Conservation (phyloP, 1,284 basidiomycete species). For the Vanrija pseudolonga region DNA sequence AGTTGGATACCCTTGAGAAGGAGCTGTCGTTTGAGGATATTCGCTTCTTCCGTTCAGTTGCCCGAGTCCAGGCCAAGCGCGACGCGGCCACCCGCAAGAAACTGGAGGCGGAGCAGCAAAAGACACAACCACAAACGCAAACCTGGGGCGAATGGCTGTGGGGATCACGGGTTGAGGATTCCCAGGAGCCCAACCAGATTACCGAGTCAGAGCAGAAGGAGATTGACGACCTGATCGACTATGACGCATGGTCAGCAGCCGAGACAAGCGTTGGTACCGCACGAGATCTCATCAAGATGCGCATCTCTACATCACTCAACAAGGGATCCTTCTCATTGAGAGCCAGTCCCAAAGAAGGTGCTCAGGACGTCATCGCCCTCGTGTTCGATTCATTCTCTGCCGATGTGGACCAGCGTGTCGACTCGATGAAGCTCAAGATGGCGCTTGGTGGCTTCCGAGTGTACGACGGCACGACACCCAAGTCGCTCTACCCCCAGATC, state of each 20-base stretch:
- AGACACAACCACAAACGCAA: conserved; percentile 53
- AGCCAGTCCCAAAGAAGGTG: conserved; percentile 61
- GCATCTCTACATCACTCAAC: conserved; percentile 72
- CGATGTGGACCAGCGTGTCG: conserved; percentile 76
- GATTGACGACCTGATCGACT: conserved; percentile 91
- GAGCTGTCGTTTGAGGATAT: conserved; percentile 93
- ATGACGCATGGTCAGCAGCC: conserved; percentile 72
- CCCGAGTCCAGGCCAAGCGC: conserved; percentile 81
- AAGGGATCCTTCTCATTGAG: conserved; percentile 82
- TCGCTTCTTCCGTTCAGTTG: conserved; percentile 95
- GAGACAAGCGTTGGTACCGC: conserved; percentile 62
- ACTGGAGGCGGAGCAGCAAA: conserved; percentile 63
- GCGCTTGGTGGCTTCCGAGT: conserved; percentile 86
- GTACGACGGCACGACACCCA: conserved; percentile 81
- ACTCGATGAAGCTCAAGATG: conserved; percentile 77
- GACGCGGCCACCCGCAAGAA: conserved; percentile 68
- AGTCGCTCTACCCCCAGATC: conserved; percentile 85
- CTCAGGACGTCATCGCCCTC: conserved; percentile 74
- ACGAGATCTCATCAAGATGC: conserved; percentile 75
- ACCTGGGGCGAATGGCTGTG: conserved; percentile 84
- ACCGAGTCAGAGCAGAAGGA: conserved; percentile 91
- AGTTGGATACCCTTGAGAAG: conserved; percentile 68
- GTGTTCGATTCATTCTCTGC: conserved; percentile 88
- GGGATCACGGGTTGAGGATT: conserved; percentile 56
- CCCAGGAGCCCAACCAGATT: conserved; percentile 23